Evolutionary conservation across 768 basidiomycete species (phyloP), one percentile per base, ranked within the genome.

Genomic region (Phylloporus scabripes): DNA sequence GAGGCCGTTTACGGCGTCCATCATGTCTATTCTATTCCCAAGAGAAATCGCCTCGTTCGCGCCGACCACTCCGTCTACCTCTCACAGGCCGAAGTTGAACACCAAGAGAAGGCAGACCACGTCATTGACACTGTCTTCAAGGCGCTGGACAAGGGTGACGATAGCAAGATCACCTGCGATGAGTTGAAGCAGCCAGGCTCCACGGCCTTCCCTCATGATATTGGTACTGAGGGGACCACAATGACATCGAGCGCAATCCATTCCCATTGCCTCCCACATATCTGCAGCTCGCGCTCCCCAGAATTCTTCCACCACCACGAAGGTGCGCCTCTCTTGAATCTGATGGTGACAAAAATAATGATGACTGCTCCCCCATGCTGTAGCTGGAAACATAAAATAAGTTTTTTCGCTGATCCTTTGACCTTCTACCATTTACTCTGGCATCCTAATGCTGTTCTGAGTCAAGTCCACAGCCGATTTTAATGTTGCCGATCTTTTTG

Each of bases 281-380:
- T 24, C 26, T 17, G n/a, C 14, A 37, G 32, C 46, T 57, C 31
- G 58, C 46, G 18, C 29, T 38, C 18, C 7, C 10, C 26, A 87
- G 89, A 95, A 69, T 94, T 94, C 72, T 94, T 93, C 79, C 75
- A 94, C 42, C 94, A 98, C 62, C 96, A 99, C 69, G 96, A 99
- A 81, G 94, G 92, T 85, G 24, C 24, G 24, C 24, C 24, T n/a
- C n/a, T n/a, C n/a, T n/a, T n/a, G n/a, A n/a, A n/a, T n/a, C n/a
- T n/a, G n/a, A n/a, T n/a, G n/a, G n/a, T n/a, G n/a, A n/a, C n/a
- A n/a, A n/a, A n/a, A n/a, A n/a, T n/a, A n/a, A n/a, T n/a, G n/a
- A n/a, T n/a, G n/a, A n/a, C n/a, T n/a, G n/a, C n/a, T n/a, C n/a
- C n/a, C n/a, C n/a, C n/a, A n/a, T n/a, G n/a, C n/a, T n/a, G n/a